Conservation (phyloP, 177 flowering plant genomes). For the Vitis hybrid region DNA sequence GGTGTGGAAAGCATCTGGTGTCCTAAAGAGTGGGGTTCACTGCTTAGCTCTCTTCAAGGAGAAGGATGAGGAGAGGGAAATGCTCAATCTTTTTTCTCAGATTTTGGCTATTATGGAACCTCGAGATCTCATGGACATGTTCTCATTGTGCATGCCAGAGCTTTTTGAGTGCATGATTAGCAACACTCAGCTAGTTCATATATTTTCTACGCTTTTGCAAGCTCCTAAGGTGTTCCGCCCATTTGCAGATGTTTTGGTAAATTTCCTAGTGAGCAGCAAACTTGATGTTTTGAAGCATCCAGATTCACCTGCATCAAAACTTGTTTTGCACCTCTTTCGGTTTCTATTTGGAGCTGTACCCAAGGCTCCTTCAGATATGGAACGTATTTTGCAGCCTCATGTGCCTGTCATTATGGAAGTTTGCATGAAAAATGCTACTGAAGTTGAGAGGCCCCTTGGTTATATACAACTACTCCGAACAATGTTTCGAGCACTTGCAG, state of each 20-base stretch:
- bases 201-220: constrained; percentile 85
- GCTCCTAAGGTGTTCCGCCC: constrained; percentile 80
- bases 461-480: constrained; percentile 93
- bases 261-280: constrained; percentile 89
- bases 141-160: constrained; percentile 94
- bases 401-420: constrained; percentile 89
- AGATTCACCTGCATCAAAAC: constrained; percentile 82
- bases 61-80: constrained; percentile 93
- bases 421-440: constrained; percentile 90
- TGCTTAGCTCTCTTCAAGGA: constrained; percentile 95
- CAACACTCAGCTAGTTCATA: constrained; percentile 82
- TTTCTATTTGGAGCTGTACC: constrained; percentile 82
- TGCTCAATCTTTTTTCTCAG: constrained; percentile 80
- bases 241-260: constrained; percentile 92
- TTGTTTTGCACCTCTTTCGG: constrained; percentile 92
- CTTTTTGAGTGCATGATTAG: constrained; percentile 96
- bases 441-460: constrained; percentile 89
- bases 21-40: constrained; percentile 91
- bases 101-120: constrained; percentile 94
- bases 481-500: constrained; percentile 89
- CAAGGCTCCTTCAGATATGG: constrained; percentile 89
- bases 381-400: constrained; percentile 94
- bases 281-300: constrained; percentile 90
- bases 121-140: constrained; percentile 99
- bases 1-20: constrained; percentile 96